Evolutionary conservation across 1,284 basidiomycete genomes (phyloP), one percentile per base, ranked within the genome.

Genomic region (Cystobasidium pallidum): DNA sequence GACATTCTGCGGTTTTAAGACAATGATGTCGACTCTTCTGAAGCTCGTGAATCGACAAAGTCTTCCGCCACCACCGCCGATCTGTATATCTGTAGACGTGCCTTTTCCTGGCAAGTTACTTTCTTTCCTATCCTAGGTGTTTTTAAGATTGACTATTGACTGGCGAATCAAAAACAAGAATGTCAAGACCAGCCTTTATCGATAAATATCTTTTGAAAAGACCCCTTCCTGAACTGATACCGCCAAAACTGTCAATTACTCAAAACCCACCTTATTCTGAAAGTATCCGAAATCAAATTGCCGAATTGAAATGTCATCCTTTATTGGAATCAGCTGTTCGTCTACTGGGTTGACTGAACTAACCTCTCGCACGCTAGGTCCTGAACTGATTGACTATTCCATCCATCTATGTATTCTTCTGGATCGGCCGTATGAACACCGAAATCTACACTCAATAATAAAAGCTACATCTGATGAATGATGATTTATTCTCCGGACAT

Each of bases 401-500:
- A n/a, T n/a, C n/a, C n/a, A n/a, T n/a, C n/a, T n/a, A n/a, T n/a
- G n/a, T n/a, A n/a, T n/a, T n/a, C n/a, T n/a, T n/a, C n/a, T n/a
- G n/a, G n/a, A n/a, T n/a, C n/a, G n/a, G n/a, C n/a, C n/a, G n/a
- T n/a, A n/a, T n/a, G n/a, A n/a, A n/a, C n/a, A n/a, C n/a, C n/a
- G n/a, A n/a, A n/a, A n/a, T n/a, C n/a, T n/a, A n/a, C n/a, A n/a
- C n/a, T n/a, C n/a, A n/a, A n/a, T 3, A 13, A 39, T 7, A 7
- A 39, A 24, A 71, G 68, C 52, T 73, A 32, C 72, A 73, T 45
- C 59, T 73, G 8, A 63, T 73, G 59, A 73, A 73, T 24, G 72
- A 73, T 36, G 72, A 73, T 51, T 58, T 73, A 15, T 73, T 73
- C 59, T 73, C 72, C 8, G 72, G 66, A 30, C 72, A 73, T 32